These are phyloP conservation scores for Cladosporium halotolerans DNA, from an alignment of 2,329 filamentous ascomycete genomes.

Conservation along the genomic window DNA sequence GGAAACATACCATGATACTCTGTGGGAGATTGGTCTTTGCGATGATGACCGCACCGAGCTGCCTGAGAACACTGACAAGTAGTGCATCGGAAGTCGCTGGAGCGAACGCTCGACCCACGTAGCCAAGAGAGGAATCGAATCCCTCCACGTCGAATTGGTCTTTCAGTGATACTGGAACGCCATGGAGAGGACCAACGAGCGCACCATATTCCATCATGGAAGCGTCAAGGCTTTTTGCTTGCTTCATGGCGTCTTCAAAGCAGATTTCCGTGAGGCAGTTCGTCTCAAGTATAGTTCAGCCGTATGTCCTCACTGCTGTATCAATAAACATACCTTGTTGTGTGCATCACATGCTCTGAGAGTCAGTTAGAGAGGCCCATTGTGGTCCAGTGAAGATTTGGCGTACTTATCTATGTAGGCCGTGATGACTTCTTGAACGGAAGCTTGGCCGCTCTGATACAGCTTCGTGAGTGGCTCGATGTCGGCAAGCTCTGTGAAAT, in stretches of 20 bases:
- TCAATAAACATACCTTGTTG: constrained; percentile 13
- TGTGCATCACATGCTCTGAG: constrained; percentile 16
- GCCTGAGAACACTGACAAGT: constrained; percentile 44
- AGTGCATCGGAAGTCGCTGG: constrained; percentile 46
- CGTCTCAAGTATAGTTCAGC: background rate
- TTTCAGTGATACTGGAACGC: constrained; percentile 43
- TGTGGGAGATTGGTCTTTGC: constrained; percentile 49
- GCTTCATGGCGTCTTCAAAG: constrained; percentile 47
- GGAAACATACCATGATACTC: constrained; percentile 42
- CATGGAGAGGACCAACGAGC: constrained; percentile 29
- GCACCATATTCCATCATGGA: constrained; percentile 43
- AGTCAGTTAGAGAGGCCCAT: background rate
- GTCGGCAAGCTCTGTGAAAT: background rate
- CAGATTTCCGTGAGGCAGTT: constrained; percentile 41
- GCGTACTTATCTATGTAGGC: constrained; percentile 17
- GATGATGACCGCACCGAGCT: constrained; percentile 47
- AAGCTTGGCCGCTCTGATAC: constrained; percentile 7
- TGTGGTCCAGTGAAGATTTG: background rate
- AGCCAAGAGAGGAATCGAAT: constrained; percentile 47
- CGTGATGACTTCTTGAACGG: constrained; percentile 7
- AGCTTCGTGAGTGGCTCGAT: background rate
- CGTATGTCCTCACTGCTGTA: too few relatives aligned
- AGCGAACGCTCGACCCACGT: constrained; percentile 44
- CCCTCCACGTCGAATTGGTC: constrained; percentile 53
- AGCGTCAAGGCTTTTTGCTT: constrained; percentile 46